These are phyloP conservation scores for Trichophyton benhamiae DNA, from an alignment of 2,329 filamentous ascomycete genomes.

Conservation along the genomic window DNA sequence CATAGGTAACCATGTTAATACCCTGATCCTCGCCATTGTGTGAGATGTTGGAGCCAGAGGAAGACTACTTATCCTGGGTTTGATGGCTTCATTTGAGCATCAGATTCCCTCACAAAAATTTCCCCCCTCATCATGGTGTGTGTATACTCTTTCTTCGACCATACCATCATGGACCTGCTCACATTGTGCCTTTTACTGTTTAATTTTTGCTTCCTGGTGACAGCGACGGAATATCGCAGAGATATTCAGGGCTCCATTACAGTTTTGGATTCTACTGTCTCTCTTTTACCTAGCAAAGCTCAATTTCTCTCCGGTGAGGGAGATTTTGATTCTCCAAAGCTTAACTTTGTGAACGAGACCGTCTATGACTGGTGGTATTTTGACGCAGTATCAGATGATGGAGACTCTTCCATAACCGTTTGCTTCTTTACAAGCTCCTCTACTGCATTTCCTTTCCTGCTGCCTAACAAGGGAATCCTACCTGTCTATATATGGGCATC, in stretches of 20 bases:
- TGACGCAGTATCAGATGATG: slow-evolving; percentile 23
- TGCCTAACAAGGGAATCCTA: slow-evolving; percentile 13
- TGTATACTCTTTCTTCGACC: background rate
- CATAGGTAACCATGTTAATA: background rate
- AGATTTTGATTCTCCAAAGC: slow-evolving; percentile 19
- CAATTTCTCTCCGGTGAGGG: slow-evolving; percentile 5
- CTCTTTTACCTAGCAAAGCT: slow-evolving; percentile 7
- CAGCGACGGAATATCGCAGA: background rate
- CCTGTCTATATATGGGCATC: slow-evolving; percentile 20
- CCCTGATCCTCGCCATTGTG: background rate
- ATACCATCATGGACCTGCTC: background rate
- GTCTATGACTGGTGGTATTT: slow-evolving; percentile 34
- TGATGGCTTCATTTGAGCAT: background rate
- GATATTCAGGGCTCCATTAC: background rate
- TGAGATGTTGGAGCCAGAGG: background rate
- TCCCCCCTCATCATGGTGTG: background rate
- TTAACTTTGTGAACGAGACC: slow-evolving; percentile 19
- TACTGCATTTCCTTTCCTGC: slow-evolving; percentile 28
- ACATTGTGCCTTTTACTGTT: background rate
- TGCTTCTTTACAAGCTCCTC: slow-evolving; percentile 23
- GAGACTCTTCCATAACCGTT: slow-evolving; percentile 20
- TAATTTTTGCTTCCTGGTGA: background rate
- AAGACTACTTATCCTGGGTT: background rate
- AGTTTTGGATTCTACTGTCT: slow-evolving; percentile 5
- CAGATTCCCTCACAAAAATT: background rate